Evolutionary conservation across 805 yeast genomes (phyloP).

Genomic region (Metschnikowia kofuensis): DNA sequence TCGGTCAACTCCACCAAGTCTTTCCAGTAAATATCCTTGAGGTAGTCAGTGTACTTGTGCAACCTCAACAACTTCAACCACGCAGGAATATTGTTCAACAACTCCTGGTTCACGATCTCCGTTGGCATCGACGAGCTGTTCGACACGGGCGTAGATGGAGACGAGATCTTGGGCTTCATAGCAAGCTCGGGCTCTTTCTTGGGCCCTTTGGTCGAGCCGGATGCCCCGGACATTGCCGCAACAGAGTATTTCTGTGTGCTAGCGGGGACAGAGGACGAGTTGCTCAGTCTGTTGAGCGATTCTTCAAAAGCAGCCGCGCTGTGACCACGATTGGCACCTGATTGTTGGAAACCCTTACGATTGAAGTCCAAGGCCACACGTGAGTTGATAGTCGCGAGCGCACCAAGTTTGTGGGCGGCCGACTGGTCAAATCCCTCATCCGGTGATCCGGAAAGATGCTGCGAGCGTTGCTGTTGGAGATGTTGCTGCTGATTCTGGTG

Average conservation of each 20-base stretch:
- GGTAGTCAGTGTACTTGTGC: conserved; percentile 89
- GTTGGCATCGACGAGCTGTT: conserved; percentile 35
- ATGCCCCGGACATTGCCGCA: conserved; percentile 4
- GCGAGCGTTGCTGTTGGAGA: too few species aligned
- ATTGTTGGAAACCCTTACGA: conserved; percentile 23
- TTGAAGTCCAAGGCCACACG: conserved; percentile 47
- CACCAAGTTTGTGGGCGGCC: conserved; percentile 59
- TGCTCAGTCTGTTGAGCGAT: conserved; percentile 32
- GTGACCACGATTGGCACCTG: conserved; percentile 5
- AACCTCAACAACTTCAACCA: conserved; percentile 89
- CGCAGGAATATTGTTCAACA: conserved; percentile 76
- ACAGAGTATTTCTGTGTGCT: conserved; percentile 11
- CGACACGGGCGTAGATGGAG: conserved; percentile 10
- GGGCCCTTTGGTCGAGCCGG: neutral
- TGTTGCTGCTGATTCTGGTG: too few species aligned
- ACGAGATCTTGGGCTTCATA: conserved; percentile 10
- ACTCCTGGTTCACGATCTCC: conserved; percentile 40
- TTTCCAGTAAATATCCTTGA: conserved; percentile 74
- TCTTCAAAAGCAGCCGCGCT: conserved; percentile 27
- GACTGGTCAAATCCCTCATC: conserved; percentile 26
- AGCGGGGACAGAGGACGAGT: conserved; percentile 38
- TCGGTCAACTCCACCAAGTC: conserved; percentile 73
- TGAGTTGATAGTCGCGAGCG: conserved; percentile 61
- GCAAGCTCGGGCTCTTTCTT: conserved; percentile 6
- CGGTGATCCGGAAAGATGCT: neutral